Base-by-base conservation (phyloP, 2,329 filamentous ascomycete species). In the Truncatella angustata region DNA sequence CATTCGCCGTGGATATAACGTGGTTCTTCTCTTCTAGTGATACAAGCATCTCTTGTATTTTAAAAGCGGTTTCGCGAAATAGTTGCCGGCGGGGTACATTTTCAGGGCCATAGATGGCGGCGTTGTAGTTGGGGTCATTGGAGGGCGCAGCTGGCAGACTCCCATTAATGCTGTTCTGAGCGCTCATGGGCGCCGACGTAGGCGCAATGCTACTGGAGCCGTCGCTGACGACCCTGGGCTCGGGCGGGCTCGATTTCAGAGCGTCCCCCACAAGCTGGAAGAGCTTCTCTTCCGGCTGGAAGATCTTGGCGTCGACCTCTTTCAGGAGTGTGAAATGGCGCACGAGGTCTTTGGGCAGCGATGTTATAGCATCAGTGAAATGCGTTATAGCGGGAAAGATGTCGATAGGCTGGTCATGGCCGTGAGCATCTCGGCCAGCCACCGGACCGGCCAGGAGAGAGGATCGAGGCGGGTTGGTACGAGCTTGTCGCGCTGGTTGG, bases 11-110 rank as follows among this genome's bases (percentile, higher is more conserved):
- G 34, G 90, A 88, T 52, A 97, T 88, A 60, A 99, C 94, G 61
- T 97, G 92, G 60, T 97, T 96, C 73, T 99, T 99, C 73, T 99
- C 94, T 65, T 99, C 94, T 34, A 97, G 81, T 1, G 92, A 93
- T 44, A 91, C 84, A 40, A 97, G 84, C 77, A 97, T 88, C 61
- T 92, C 88, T 58, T 87, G 84, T 49, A 96, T 86, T 58, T 88
- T 87, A 61, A 85, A 79, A 34, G 91, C 86, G 49, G 93, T 85
- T 54, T 90, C 86, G 62, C 86, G 84, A 66, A 93, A 96, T 37
- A 92, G 76, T 63, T 88, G 82, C 58, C 90, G 85, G 58, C 86
- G 83, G 49, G 79, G 80, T 39, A 88, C 67, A 62, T 88, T 86
- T 60, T 75, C 75, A 32, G 75, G 73, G 58, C 82, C 79, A 66